Evolutionary conservation across 805 yeast genomes (phyloP).

Genomic region (Ogataea parapolymorpha): DNA sequence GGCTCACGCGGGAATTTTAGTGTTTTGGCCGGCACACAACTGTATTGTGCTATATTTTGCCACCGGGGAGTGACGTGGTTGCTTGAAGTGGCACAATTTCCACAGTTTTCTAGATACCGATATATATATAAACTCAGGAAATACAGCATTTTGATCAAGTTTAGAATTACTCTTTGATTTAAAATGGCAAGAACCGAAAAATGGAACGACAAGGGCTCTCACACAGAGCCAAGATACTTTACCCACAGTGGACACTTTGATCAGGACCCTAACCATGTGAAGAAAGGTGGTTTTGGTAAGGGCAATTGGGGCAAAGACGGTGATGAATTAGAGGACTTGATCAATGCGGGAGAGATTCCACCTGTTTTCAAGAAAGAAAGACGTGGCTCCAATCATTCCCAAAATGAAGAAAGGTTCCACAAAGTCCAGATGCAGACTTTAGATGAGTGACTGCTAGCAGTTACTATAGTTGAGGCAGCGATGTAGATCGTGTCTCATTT

Average conservation of each 20-base stretch:
- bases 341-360: slow-evolving; percentile 54
- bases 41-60: background rate
- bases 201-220: slow-evolving; percentile 49
- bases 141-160: background rate
- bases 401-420: slow-evolving; percentile 39
- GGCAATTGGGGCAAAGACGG: slow-evolving; percentile 86
- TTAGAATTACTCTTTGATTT: background rate
- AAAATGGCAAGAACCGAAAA: slow-evolving; percentile 75
- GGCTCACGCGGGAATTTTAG: slow-evolving; percentile 8
- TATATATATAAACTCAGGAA: background rate
- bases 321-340: slow-evolving; percentile 67
- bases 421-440: slow-evolving; percentile 20
- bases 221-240: slow-evolving; percentile 66
- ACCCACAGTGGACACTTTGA: slow-evolving; percentile 71
- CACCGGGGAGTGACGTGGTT: slow-evolving; percentile 5
- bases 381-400: slow-evolving; percentile 48
- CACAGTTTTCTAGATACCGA: background rate
- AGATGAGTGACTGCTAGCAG: slow-evolving; percentile 11
- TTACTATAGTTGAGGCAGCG: background rate
- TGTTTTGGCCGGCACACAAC: slow-evolving; percentile 3
- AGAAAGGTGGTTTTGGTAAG: slow-evolving; percentile 83
- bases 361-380: slow-evolving; percentile 44
- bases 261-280: slow-evolving; percentile 69
- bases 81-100: slow-evolving; percentile 6
- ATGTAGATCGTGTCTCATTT: too few species aligned